Evolutionary conservation across 1,284 basidiomycete species (phyloP), one percentile per base, ranked within the genome.

Genomic region (Cryptococcus jaspeensis): DNA sequence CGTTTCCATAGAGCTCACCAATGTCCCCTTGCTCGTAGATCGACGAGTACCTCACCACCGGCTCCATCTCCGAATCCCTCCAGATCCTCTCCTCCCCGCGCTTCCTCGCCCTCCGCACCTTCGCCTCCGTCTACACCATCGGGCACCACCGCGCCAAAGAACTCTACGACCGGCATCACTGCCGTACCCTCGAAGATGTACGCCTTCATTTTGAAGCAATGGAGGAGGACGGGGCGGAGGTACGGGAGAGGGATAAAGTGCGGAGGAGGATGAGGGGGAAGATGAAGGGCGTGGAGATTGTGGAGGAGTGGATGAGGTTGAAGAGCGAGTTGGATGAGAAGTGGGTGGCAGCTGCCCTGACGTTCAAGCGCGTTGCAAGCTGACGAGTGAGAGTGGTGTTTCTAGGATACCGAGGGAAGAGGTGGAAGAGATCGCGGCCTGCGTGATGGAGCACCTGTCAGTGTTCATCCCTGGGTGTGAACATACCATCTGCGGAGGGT

Each of bases 261-360:
- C 57, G 67, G 18, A 45, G 75, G n/a, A 54, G 69, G 32, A 59
- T 50, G 39, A 60, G 64, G 39, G 76, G 76, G 0, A 65, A 63
- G n/a, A 78, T 78, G 76, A 70, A 62, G 8, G 62, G 68, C 28
- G 63, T 67, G 11, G 76, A 78, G 53, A 72, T 76, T 22, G 73
- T 76, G 15, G 64, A 68, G 12, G 73, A 71, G 39, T 78, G 76
- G 76, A 64, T 78, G 22, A 51, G 50, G 28, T 41, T 75, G 20
- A 68, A 69, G 52, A 65, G 68, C 7, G 74, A 78, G 38, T 55
- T 78, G 38, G 76, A 72, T 45, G 32, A 54, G 23, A 61, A 59
- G 72, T 74, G 51, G n/a, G n/a, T n/a, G n/a, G n/a, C n/a, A 61
- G 72, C 66, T 1, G 0, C 5, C n/a, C 28, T 23, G 15, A 1